Evolutionary conservation across 257 asterid species (phyloP).

Genomic region (Lycium ferocissimum): DNA sequence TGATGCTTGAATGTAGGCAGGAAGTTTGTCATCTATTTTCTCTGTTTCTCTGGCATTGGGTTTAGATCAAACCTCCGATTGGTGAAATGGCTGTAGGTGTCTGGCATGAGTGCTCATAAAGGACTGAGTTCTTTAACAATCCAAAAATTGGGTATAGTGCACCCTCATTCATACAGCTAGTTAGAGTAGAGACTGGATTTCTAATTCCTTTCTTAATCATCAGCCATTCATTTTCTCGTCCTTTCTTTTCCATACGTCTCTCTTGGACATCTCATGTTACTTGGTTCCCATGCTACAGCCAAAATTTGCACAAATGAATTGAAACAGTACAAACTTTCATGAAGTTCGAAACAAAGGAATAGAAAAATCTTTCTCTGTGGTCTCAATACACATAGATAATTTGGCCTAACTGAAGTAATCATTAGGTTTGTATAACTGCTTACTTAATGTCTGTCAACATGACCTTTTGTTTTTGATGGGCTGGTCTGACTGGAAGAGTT

Average conservation of each 20-base stretch:
- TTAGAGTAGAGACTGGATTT: slow-evolving; percentile 10
- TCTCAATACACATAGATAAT: neutral
- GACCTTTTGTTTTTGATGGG: neutral
- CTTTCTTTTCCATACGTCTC: neutral
- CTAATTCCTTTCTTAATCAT: slow-evolving; percentile 25
- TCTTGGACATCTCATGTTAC: neutral
- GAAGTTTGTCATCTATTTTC: neutral
- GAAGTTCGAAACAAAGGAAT: neutral
- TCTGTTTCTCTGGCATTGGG: neutral
- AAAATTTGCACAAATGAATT: slow-evolving; percentile 7
- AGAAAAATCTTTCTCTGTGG: slow-evolving; percentile 4
- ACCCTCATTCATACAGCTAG: neutral
- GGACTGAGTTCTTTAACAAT: slow-evolving; percentile 10
- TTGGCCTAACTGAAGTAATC: neutral
- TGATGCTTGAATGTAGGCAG: neutral
- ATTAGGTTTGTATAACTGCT: neutral
- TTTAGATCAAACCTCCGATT: neutral
- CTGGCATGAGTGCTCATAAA: slow-evolving; percentile 2
- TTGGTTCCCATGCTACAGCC: neutral
- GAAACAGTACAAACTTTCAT: neutral
- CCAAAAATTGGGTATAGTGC: neutral
- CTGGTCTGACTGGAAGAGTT: neutral
- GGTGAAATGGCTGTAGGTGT: slow-evolving; percentile 3
- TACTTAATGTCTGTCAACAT: neutral
- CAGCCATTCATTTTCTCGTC: slow-evolving; percentile 13